Evolutionary conservation across 371 early-diverging fungal species (phyloP).

Genomic region (Saksenaea vasiformis): DNA sequence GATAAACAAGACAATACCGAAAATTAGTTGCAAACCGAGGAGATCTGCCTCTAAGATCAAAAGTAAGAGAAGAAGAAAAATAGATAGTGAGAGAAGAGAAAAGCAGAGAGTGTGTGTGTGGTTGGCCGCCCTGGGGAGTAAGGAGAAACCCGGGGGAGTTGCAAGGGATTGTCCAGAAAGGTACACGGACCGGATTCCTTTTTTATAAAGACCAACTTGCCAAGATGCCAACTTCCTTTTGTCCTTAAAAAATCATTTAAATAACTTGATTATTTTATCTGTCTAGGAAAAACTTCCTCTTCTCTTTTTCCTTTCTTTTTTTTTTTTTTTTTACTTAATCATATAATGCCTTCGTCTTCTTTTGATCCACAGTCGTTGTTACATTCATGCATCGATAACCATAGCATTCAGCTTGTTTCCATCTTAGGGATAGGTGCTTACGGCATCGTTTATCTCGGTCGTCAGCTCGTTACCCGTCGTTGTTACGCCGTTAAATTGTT

Average conservation of each 20-base stretch:
- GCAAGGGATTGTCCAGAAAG: constrained; percentile 5
- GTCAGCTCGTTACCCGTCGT: not conserved
- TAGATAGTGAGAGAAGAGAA: no score
- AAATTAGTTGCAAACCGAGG: not conserved
- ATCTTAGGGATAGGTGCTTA: constrained; percentile 14
- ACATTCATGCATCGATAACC: constrained; percentile 7
- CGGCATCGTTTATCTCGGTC: constrained; percentile 13
- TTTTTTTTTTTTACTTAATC: not conserved
- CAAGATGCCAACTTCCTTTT: constrained; percentile 3
- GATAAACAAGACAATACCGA: not conserved
- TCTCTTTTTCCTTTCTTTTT: not conserved
- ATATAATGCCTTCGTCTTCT: not conserved
- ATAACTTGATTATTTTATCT: not conserved
- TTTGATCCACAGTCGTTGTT: not conserved
- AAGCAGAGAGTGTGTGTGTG: not conserved
- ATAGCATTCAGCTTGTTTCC: constrained; percentile 3
- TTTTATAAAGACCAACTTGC: not conserved
- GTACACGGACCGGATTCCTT: constrained; percentile 7
- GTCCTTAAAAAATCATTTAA: not conserved
- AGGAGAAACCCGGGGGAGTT: constrained; percentile 3
- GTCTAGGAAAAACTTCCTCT: not conserved
- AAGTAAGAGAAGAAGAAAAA: no score
- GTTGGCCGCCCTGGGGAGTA: constrained; percentile 5
- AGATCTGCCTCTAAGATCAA: no score
- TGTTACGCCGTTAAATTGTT: constrained; percentile 8